A percentile compares a stretch with the other conserved stretches of the same genome.
These are phyloP conservation scores for Geotrichum restrictum DNA, from an alignment of 1,139 yeast species.

Conservation along the genomic window DNA sequence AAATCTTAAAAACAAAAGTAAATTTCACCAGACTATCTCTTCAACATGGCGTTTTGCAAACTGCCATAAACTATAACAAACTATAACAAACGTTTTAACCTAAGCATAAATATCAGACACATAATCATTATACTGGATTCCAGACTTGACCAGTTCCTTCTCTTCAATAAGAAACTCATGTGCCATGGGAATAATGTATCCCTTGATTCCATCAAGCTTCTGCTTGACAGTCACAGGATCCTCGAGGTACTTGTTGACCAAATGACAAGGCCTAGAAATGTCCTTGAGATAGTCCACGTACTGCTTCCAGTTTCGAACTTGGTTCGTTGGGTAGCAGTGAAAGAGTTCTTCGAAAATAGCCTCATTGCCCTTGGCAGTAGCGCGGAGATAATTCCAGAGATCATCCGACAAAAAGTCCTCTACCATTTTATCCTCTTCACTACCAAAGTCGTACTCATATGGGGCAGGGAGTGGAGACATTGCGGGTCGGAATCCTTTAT, in stretches of 20 bases:
- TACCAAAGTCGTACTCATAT: slow-evolving; percentile 23
- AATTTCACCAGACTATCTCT: no score
- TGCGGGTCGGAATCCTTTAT: slow-evolving; percentile 13
- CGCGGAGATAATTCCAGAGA: slow-evolving; percentile 21
- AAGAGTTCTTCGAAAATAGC: slow-evolving; percentile 24
- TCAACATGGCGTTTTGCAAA: no score
- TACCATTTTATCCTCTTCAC: slow-evolving; percentile 22
- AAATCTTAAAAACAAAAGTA: no score
- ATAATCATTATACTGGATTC: slow-evolving; percentile 24
- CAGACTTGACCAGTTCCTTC: slow-evolving; percentile 22
- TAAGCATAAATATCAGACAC: slow-evolving; percentile 23
- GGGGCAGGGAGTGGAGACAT: slow-evolving; percentile 22
- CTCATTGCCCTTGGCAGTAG: slow-evolving; percentile 19
- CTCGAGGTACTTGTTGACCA: slow-evolving; percentile 17
- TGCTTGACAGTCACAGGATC: slow-evolving; percentile 19
- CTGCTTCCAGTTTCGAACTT: slow-evolving; percentile 21
- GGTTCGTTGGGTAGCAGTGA: slow-evolving; percentile 24
- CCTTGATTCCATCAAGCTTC: slow-evolving; percentile 20
- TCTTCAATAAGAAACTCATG: slow-evolving; percentile 24
- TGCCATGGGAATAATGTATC: slow-evolving; percentile 24
- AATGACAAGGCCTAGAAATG: slow-evolving; percentile 22
- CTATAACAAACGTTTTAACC: slow-evolving; percentile 1
- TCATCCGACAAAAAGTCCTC: slow-evolving; percentile 24
- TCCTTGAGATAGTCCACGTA: slow-evolving; percentile 16
- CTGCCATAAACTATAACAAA: no score